Conservation (phyloP, 1,284 basidiomycete genomes). For the Microbotryum saponariae region DNA sequence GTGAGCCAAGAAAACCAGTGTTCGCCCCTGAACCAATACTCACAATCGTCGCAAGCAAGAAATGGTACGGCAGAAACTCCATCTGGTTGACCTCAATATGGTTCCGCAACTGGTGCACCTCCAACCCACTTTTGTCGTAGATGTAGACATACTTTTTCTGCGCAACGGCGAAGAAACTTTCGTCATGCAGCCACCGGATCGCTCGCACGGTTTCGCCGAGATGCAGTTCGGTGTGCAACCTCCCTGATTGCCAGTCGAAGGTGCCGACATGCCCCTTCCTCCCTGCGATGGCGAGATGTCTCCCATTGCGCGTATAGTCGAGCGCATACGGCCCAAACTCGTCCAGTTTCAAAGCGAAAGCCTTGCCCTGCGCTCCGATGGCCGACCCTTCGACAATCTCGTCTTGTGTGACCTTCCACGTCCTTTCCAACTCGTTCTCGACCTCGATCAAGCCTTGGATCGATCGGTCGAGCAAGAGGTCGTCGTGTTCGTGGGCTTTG, state of each 20-base stretch:
- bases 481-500: constrained; percentile 32
- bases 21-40: constrained; percentile 38
- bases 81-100: constrained; percentile 86
- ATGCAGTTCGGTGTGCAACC: constrained; percentile 79
- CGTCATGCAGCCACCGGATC: constrained; percentile 88
- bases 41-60: constrained; percentile 77
- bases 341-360: constrained; percentile 73
- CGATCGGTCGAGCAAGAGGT: constrained; percentile 48
- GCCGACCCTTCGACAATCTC: constrained; percentile 51
- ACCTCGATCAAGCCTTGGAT: constrained; percentile 56
- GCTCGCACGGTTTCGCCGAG: constrained; percentile 82
- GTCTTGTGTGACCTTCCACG: constrained; percentile 77
- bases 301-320: constrained; percentile 85
- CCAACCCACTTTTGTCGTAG: constrained; percentile 88
- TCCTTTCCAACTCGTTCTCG: constrained; percentile 72
- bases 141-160: constrained; percentile 96
- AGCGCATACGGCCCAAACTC: constrained; percentile 70
- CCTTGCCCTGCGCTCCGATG: constrained; percentile 59
- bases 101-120: constrained; percentile 69
- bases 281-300: constrained; percentile 77
- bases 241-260: constrained; percentile 88
- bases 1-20: background rate
- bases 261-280: constrained; percentile 82
- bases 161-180: constrained; percentile 86
- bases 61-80: constrained; percentile 93